phyloP scores from a whole-genome alignment of 805 yeast species.

The Grigorovia jiainica region DNA sequence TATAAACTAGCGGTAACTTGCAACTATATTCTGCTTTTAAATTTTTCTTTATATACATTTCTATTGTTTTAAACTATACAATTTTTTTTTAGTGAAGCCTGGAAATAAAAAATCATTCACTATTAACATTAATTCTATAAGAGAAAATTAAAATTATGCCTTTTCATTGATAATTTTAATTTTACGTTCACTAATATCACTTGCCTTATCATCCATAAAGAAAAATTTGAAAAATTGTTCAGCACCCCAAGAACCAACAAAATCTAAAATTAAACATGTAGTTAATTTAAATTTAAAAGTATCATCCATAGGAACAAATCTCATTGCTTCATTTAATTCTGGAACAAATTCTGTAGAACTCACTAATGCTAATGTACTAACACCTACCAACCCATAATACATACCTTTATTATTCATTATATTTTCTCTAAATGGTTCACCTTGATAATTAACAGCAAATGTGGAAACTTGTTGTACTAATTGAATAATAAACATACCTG shows the following conservation, averaged over 20 bases:
- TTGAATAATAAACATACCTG: constrained; percentile 91
- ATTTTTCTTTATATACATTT: too few relatives aligned
- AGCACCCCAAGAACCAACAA: constrained; percentile 63
- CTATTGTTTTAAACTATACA: too few relatives aligned
- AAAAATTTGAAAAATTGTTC: constrained; percentile 74
- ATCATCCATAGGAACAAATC: constrained; percentile 76
- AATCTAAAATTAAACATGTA: constrained; percentile 60
- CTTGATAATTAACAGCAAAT: constrained; percentile 95
- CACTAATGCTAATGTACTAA: constrained; percentile 75
- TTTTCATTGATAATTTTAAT: constrained; percentile 3
- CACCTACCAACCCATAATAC: constrained; percentile 92
- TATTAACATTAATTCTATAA: not conserved
- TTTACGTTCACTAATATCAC: constrained; percentile 62
- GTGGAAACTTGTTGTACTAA: constrained; percentile 96
- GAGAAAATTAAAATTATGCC: not conserved
- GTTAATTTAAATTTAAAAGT: constrained; percentile 74
- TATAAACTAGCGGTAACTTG: not conserved
- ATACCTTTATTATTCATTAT: constrained; percentile 88
- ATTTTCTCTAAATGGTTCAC: constrained; percentile 90
- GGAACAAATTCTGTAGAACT: constrained; percentile 94
- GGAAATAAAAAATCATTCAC: too few relatives aligned
- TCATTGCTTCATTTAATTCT: constrained; percentile 85
- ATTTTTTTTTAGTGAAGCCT: too few relatives aligned
- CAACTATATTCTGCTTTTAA: too few relatives aligned
- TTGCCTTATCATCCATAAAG: constrained; percentile 86